Conservation (phyloP, 2,329 filamentous ascomycete species). For the Magnaporthales sp. region DNA sequence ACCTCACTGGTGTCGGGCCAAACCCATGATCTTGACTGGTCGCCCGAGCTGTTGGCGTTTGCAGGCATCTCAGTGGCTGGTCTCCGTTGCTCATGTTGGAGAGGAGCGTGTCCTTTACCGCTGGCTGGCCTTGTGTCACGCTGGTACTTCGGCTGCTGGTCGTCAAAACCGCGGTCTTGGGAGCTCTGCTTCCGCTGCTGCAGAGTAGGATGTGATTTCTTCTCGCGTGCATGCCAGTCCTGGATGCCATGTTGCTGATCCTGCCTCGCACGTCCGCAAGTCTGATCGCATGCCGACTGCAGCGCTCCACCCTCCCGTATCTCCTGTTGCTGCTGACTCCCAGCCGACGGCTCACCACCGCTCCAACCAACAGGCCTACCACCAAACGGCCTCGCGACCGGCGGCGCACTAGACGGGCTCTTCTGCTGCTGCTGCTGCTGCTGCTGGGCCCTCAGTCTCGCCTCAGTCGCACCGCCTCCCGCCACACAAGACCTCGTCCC, state of each 20-base stretch:
- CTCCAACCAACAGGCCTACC: neutral
- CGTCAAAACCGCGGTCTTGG: neutral
- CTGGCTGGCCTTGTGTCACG: neutral
- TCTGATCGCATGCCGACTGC: too few species aligned
- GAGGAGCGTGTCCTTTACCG: too few species aligned
- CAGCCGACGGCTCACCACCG: neutral
- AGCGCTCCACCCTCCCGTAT: neutral
- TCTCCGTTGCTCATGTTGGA: neutral
- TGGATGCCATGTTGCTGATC: neutral
- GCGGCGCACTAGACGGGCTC: neutral
- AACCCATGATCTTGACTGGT: neutral
- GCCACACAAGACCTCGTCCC: neutral
- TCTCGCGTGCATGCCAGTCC: neutral
- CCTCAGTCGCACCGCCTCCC: neutral
- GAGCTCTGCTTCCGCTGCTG: neutral
- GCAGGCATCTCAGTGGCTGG: neutral
- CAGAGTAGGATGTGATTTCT: neutral
- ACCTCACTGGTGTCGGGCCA: slow-evolving; percentile 3
- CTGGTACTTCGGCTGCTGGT: neutral
- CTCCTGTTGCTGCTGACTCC: neutral
- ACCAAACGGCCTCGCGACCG: neutral
- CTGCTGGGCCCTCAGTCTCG: neutral
- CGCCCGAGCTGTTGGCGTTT: neutral
- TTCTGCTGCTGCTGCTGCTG: neutral
- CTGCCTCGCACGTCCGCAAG: neutral